Conservation (phyloP, 805 yeast species). For the Wickerhamiella lipophila region DNA sequence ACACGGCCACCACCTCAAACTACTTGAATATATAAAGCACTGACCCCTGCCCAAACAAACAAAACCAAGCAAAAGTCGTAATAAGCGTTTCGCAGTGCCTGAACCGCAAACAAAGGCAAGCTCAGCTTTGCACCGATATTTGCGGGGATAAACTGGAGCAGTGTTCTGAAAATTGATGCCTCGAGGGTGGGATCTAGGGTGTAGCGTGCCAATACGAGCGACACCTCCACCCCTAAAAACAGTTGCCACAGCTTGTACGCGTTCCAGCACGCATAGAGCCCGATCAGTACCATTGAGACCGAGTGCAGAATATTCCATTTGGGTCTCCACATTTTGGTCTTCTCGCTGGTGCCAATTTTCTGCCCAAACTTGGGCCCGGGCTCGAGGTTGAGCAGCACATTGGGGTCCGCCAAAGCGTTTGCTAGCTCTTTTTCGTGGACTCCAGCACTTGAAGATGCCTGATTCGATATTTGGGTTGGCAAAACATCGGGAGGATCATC, state of each 20-base stretch:
- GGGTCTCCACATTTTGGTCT: neutral
- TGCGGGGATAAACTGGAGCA: constrained; percentile 24
- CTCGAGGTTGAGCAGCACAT: neutral
- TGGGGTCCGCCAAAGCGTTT: neutral
- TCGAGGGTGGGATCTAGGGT: constrained; percentile 21
- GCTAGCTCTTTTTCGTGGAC: constrained; percentile 4
- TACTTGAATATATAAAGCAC: neutral
- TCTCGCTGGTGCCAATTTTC: neutral
- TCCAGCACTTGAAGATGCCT: neutral
- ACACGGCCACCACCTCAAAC: no score
- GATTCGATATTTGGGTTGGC: neutral
- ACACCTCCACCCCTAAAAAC: constrained; percentile 21
- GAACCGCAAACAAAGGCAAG: constrained; percentile 16
- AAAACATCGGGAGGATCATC: constrained; percentile 16
- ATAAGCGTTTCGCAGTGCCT: constrained; percentile 17
- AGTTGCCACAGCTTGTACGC: constrained; percentile 17
- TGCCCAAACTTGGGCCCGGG: neutral
- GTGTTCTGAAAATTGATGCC: constrained; percentile 19
- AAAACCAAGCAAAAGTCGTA: constrained; percentile 23
- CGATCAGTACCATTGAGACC: constrained; percentile 17
- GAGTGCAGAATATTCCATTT: constrained; percentile 22
- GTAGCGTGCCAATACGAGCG: constrained; percentile 20
- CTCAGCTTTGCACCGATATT: constrained; percentile 21
- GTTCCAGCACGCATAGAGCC: constrained; percentile 20
- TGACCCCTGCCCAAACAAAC: constrained; percentile 17